Evolutionary conservation across 345 rosid species (phyloP).

Genomic region (Gossypium bickii): DNA sequence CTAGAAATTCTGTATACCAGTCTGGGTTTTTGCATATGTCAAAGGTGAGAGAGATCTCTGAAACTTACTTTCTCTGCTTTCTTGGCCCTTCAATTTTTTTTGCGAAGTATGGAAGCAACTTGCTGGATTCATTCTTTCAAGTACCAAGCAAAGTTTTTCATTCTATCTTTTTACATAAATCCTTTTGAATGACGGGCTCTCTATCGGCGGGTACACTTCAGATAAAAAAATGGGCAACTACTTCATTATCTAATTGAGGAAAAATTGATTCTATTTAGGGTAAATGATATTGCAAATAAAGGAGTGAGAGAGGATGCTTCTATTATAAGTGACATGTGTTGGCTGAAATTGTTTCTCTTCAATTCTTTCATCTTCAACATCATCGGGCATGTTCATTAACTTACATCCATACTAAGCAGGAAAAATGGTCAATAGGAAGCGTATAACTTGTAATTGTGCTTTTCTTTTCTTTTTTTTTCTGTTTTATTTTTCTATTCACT

Average conservation of each 20-base stretch:
- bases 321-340: background rate
- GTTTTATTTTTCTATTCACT: no score
- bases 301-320: background rate
- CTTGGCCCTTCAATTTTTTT: background rate
- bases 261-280: background rate
- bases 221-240: background rate
- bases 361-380: background rate
- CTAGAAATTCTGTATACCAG: slow-evolving; percentile 50
- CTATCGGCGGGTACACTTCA: background rate
- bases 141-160: background rate
- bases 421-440: background rate
- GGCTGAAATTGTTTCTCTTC: background rate
- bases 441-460: background rate
- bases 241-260: background rate
- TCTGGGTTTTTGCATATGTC: slow-evolving; percentile 43
- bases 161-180: background rate
- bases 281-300: background rate
- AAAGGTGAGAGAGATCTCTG: slow-evolving; percentile 31
- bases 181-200: background rate
- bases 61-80: background rate
- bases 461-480: no score
- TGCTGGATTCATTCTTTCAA: background rate
- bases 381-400: background rate
- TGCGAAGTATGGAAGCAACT: background rate
- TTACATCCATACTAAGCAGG: background rate